These are phyloP conservation scores for Trichoderma koningiopsis DNA, from an alignment of 2,329 filamentous ascomycete genomes.

Conservation along the genomic window DNA sequence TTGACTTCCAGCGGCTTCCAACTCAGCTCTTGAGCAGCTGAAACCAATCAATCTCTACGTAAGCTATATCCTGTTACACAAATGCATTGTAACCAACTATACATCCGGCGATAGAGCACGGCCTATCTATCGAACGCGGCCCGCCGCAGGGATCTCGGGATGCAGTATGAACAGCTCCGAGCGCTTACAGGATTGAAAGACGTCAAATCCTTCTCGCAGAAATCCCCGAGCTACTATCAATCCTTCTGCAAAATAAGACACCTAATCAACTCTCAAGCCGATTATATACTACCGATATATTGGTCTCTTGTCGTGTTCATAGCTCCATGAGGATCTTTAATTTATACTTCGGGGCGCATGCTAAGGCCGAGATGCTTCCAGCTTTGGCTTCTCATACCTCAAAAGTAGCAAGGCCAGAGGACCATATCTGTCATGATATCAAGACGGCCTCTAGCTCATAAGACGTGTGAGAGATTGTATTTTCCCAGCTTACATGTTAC, in stretches of 20 bases:
- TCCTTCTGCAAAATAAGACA: background rate
- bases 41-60: background rate
- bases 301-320: background rate
- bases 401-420: background rate
- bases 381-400: background rate
- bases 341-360: no score
- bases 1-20: background rate
- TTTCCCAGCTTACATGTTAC: background rate
- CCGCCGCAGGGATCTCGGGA: constrained; percentile 4
- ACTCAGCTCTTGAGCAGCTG: background rate
- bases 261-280: background rate
- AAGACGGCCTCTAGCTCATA: no score
- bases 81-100: background rate
- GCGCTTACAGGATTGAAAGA: background rate
- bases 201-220: background rate
- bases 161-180: background rate
- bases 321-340: background rate
- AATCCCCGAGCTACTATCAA: background rate
- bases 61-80: background rate
- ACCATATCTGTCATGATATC: background rate
- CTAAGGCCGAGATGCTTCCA: background rate
- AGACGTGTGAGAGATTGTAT: no score
- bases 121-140: background rate
- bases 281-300: background rate
- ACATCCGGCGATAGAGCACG: background rate